Evolutionary conservation across 371 early-diverging fungal genomes (phyloP).

Genomic region (Fennellomyces sp.): DNA sequence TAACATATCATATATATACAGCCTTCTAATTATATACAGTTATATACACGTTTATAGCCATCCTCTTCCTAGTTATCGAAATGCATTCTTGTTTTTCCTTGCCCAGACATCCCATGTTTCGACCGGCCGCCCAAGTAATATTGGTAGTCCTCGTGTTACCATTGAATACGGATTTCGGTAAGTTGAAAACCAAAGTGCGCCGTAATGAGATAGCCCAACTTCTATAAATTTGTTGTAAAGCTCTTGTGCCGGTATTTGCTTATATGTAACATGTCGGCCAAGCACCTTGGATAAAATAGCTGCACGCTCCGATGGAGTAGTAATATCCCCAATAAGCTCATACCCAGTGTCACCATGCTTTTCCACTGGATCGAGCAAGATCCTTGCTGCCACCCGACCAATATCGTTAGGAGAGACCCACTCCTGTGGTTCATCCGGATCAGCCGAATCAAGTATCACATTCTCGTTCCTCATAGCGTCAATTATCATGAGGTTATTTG

Average conservation of each 20-base stretch:
- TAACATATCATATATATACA: too few relatives aligned
- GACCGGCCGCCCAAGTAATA: too few relatives aligned
- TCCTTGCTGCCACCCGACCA: conserved; percentile 8
- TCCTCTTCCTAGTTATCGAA: too few relatives aligned
- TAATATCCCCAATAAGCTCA: conserved; percentile 6
- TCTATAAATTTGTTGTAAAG: too few relatives aligned
- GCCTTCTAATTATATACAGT: too few relatives aligned
- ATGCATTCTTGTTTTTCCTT: too few relatives aligned
- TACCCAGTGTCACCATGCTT: conserved; percentile 24
- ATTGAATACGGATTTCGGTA: too few relatives aligned
- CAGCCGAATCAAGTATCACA: background rate
- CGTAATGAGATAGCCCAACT: too few relatives aligned
- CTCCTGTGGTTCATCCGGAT: background rate
- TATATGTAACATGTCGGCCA: conserved; percentile 16
- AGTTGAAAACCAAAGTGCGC: too few relatives aligned
- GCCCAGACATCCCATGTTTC: too few relatives aligned
- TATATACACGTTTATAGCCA: too few relatives aligned
- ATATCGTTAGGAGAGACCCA: conserved; percentile 22
- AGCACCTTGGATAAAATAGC: conserved; percentile 9
- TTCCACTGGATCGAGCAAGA: conserved; percentile 15
- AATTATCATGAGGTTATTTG: background rate
- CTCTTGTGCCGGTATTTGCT: background rate
- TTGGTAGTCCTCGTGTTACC: too few relatives aligned
- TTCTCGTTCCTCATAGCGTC: background rate
- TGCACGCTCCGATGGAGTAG: conserved; percentile 13